Evolutionary conservation across 2,329 filamentous ascomycete genomes (phyloP), one percentile per base, ranked within the genome.

Genomic region (Xylariaceae sp.): DNA sequence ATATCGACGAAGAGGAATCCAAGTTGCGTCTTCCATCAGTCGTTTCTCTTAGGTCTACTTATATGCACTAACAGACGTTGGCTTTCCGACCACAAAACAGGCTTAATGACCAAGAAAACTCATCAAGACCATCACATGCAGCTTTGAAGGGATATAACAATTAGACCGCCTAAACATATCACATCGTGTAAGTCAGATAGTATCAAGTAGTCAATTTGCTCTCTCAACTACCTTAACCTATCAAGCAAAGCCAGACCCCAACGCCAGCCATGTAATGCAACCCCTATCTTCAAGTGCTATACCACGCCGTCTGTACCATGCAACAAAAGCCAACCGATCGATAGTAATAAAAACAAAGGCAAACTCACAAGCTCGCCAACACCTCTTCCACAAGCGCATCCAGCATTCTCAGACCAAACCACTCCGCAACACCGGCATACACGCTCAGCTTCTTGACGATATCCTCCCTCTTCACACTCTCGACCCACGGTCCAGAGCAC

Each of bases 401-500:
- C 72, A 99, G 74, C 88, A 97, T 92, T 71, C 84, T 84, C 71
- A 97, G 77, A 4, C 85, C 87, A 75, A 94, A 96, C 71, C 86
- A 92, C 67, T 78, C 81, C 6, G 90, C 90, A 53, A 96, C 92
- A 56, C 83, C 86, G 65, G 79, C 80, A 74, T 91, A 87, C 3
- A 96, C 88, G 48, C 73, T 80, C 68, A 97, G 68, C 71, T 78
- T 82, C 71, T 79, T 83, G 69, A 83, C 74, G 30, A 93, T 77
- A 34, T 89, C 88, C 35, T 82, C 84, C 64, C 82, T 80, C 66
- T 87, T 82, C 61, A 92, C 80, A 17, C 86, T 90, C 65, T 85
- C 85, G 15, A 80, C 82, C 94, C 94, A 99, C 60, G 83, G 82
- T 2, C 94, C 94, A 62, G 90, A 90, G 78, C 94, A 99, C 9